These are phyloP conservation scores for Neonectria faginata DNA, from an alignment of 2,329 filamentous ascomycete genomes.

Conservation along the genomic window DNA sequence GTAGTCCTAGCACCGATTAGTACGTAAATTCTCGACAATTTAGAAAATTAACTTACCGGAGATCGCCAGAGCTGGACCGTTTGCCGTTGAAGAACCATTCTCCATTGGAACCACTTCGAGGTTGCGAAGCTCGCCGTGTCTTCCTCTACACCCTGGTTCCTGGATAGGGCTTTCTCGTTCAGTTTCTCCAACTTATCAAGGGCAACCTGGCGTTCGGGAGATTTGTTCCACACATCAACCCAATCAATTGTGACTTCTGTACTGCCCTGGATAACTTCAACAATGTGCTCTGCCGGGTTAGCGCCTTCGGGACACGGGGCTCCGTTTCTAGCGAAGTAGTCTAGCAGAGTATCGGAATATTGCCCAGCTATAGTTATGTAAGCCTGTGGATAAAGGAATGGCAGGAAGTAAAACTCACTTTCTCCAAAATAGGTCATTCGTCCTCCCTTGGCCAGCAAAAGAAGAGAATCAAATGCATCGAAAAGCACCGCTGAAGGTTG, in stretches of 20 bases:
- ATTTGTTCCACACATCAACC: constrained; percentile 71
- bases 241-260: constrained; percentile 54
- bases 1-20: constrained; percentile 35
- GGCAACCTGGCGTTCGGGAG: constrained; percentile 62
- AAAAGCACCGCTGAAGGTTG: constrained; percentile 62
- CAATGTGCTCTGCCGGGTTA: constrained; percentile 60
- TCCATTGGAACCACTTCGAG: constrained; percentile 54
- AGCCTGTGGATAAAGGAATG: not conserved
- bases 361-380: constrained; percentile 29
- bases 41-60: constrained; percentile 25
- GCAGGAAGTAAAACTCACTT: not conserved
- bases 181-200: constrained; percentile 66
- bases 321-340: constrained; percentile 64
- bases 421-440: constrained; percentile 38
- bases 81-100: constrained; percentile 47
- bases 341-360: constrained; percentile 31
- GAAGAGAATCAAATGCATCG: constrained; percentile 37
- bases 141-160: constrained; percentile 10
- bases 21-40: rapidly evolving
- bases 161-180: constrained; percentile 60
- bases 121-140: constrained; percentile 57
- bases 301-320: constrained; percentile 55
- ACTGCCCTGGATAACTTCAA: constrained; percentile 59
- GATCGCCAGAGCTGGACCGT: constrained; percentile 43
- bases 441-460: constrained; percentile 39